Percentiles rank a stretch among this genome's conserved stretches.
Conservation (phyloP, 164 flowering plant genomes). For the Paratinospora sagittata region DNA sequence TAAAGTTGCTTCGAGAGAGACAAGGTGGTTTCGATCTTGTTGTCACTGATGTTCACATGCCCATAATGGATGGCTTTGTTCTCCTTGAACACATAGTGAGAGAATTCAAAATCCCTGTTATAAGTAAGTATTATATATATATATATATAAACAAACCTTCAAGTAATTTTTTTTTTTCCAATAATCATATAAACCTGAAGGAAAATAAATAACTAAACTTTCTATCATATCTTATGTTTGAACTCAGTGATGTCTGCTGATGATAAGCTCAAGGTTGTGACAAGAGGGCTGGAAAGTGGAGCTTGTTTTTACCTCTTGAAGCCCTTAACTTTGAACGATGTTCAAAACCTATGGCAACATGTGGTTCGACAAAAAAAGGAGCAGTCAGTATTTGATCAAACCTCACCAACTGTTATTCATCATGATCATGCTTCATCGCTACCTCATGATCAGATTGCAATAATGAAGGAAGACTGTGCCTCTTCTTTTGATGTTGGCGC, state of each 20-base stretch:
- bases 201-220: too few species aligned
- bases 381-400: background rate
- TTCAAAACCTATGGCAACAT: conserved; percentile 13
- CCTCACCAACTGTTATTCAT: background rate
- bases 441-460: background rate
- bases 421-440: too few species aligned
- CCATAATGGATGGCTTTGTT: conserved; percentile 16
- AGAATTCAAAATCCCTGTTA: conserved; percentile 9
- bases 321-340: conserved; percentile 2
- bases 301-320: conserved; percentile 12
- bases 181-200: too few species aligned
- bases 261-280: background rate
- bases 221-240: background rate
- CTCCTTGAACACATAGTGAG: conserved; percentile 10
- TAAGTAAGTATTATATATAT: conserved; percentile 16
- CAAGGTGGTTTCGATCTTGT: conserved; percentile 18
- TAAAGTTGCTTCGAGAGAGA: conserved; percentile 10
- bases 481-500: too few species aligned
- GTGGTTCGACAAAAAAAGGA: background rate
- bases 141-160: background rate
- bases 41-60: conserved; percentile 19
- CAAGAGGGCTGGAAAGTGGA: conserved; percentile 12
- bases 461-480: too few species aligned
- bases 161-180: too few species aligned
- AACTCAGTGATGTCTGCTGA: conserved; percentile 16